Evolutionary conservation across 305 asterid species (phyloP).

Genomic region (Fraxinus angustifolia): DNA sequence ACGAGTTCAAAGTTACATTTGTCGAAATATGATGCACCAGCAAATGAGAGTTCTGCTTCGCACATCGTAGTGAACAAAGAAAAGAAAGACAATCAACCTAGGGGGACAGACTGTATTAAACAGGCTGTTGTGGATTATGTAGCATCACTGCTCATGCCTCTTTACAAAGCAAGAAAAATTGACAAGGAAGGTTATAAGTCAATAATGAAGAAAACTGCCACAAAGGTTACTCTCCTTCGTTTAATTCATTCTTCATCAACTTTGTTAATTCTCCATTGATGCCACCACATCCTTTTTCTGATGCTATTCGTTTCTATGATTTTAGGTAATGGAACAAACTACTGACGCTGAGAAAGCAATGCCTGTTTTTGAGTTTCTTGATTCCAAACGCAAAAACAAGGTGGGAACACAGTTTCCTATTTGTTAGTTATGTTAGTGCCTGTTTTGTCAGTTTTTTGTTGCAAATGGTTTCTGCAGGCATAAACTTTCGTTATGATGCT

Average conservation of each 20-base stretch:
- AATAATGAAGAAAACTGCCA: constrained; percentile 97
- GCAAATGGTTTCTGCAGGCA: constrained; percentile 4
- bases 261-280: constrained; percentile 10
- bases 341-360: constrained; percentile 86
- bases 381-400: constrained; percentile 97
- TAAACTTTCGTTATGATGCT: neutral
- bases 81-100: constrained; percentile 51
- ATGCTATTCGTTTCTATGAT: constrained; percentile 23
- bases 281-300: constrained; percentile 15
- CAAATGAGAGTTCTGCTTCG: constrained; percentile 76
- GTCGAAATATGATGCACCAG: constrained; percentile 43
- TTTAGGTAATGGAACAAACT: constrained; percentile 90
- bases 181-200: constrained; percentile 85
- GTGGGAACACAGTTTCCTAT: constrained; percentile 31
- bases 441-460: constrained; percentile 9
- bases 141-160: constrained; percentile 97
- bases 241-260: neutral
- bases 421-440: constrained; percentile 6
- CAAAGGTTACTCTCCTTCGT: constrained; percentile 58
- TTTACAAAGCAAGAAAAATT: constrained; percentile 86
- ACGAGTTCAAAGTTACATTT: constrained; percentile 42
- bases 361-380: constrained; percentile 84
- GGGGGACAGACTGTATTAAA: constrained; percentile 80
- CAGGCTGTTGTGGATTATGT: constrained; percentile 90
- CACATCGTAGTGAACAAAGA: constrained; percentile 59